These are phyloP conservation scores for Kwoniella europaea DNA, from an alignment of 768 basidiomycete species.

Conservation along the genomic window DNA sequence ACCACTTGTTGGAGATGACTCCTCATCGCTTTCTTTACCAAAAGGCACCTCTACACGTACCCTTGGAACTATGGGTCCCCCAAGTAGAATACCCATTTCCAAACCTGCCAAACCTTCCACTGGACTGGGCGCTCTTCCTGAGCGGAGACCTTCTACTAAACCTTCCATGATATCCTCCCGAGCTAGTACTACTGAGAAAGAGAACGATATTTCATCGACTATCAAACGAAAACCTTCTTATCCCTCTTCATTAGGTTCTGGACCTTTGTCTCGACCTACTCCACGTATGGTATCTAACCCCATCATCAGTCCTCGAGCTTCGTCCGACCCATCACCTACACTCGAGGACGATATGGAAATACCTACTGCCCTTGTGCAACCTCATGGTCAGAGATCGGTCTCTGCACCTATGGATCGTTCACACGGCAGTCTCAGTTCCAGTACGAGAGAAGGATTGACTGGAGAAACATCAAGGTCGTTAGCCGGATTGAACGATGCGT, in stretches of 20 bases:
- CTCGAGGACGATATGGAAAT: constrained; percentile 10
- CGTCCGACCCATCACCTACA: constrained; percentile 21
- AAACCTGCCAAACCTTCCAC: constrained; percentile 3
- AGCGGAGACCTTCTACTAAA: constrained; percentile 35
- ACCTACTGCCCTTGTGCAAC: constrained; percentile 8
- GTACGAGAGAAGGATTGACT: constrained; percentile 35
- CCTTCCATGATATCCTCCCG: constrained; percentile 12
- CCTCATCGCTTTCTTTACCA: neutral
- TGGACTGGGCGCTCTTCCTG: constrained; percentile 25
- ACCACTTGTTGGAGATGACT: neutral
- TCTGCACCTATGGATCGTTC: constrained; percentile 38
- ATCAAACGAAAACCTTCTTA: constrained; percentile 49
- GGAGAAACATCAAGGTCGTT: constrained; percentile 37
- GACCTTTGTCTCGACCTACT: constrained; percentile 38
- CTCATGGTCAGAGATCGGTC: constrained; percentile 34
- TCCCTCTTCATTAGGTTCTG: constrained; percentile 48
- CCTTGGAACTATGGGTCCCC: constrained; percentile 6
- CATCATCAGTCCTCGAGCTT: constrained; percentile 24
- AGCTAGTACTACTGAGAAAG: neutral
- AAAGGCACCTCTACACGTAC: constrained; percentile 34
- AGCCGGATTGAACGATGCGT: constrained; percentile 39
- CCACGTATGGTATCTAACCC: constrained; percentile 47
- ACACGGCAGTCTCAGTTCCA: constrained; percentile 28
- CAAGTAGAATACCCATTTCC: constrained; percentile 12
- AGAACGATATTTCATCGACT: neutral